Conservation (phyloP, 345 rosid genomes). For the Lepidium aucheri region DNA sequence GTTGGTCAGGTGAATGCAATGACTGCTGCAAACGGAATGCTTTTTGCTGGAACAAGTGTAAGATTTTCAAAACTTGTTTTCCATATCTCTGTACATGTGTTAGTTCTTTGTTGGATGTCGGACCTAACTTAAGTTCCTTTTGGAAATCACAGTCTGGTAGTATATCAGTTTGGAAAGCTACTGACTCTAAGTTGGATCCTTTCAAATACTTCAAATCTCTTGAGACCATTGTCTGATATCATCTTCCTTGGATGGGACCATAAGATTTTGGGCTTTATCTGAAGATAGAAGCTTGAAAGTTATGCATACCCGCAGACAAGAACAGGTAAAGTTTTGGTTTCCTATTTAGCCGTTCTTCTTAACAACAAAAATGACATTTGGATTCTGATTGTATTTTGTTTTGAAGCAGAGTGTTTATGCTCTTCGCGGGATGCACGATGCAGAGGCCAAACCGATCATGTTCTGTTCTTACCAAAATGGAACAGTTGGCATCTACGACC, state of each 20-base stretch:
- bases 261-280: slow-evolving; percentile 41
- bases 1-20: slow-evolving; percentile 44
- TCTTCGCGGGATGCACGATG: slow-evolving; percentile 34
- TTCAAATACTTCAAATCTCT: slow-evolving; percentile 28
- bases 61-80: background rate
- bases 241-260: slow-evolving; percentile 45
- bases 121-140: background rate
- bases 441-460: slow-evolving; percentile 38
- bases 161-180: slow-evolving; percentile 42
- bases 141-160: slow-evolving; percentile 35
- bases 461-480: slow-evolving; percentile 36
- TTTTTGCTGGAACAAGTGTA: slow-evolving; percentile 60
- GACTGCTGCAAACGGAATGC: slow-evolving; percentile 32
- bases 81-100: background rate
- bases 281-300: slow-evolving; percentile 28
- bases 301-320: slow-evolving; percentile 21
- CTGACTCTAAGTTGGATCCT: slow-evolving; percentile 28
- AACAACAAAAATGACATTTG: background rate
- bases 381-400: background rate
- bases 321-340: slow-evolving; percentile 11
- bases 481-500: slow-evolving; percentile 28
- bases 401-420: slow-evolving; percentile 32
- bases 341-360: background rate
- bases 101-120: background rate
- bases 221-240: slow-evolving; percentile 40